Evolutionary conservation across 495 filamentous ascomycete species (phyloP).

Genomic region (Tirmania nivea): DNA sequence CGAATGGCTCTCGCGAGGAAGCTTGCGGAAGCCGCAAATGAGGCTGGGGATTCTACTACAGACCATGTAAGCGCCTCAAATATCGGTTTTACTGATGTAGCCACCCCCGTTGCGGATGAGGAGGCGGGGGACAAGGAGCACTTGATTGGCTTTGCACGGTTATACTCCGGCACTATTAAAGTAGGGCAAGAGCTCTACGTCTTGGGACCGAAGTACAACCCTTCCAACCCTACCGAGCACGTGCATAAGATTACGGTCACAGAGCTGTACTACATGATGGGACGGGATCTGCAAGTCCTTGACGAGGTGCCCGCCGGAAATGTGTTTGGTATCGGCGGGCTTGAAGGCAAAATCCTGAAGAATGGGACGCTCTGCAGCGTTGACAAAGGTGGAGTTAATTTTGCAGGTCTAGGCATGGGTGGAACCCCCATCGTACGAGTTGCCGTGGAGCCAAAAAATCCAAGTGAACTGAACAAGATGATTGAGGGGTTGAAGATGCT

Average conservation of each 20-base stretch:
- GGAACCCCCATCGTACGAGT: constrained; percentile 85
- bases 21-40: constrained; percentile 13
- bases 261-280: constrained; percentile 90
- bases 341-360: constrained; percentile 81
- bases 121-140: constrained; percentile 50
- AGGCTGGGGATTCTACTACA: constrained; percentile 3
- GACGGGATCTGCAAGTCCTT: constrained; percentile 63
- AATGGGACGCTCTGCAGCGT: constrained; percentile 85
- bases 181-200: constrained; percentile 86
- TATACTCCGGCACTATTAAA: constrained; percentile 74
- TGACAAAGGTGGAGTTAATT: constrained; percentile 69
- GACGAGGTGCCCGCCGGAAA: constrained; percentile 75
- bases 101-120: constrained; percentile 16
- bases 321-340: constrained; percentile 84
- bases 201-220: constrained; percentile 74
- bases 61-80: background rate
- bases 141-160: constrained; percentile 80
- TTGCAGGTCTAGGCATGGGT: constrained; percentile 63
- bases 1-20: constrained; percentile 55
- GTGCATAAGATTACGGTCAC: constrained; percentile 69
- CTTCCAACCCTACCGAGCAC: constrained; percentile 52
- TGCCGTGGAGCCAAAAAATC: constrained; percentile 73
- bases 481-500: constrained; percentile 68
- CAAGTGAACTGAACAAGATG: constrained; percentile 80
- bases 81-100: background rate